Evolutionary conservation across 768 basidiomycete genomes (phyloP).

Genomic region (Plicaturopsis crispa): DNA sequence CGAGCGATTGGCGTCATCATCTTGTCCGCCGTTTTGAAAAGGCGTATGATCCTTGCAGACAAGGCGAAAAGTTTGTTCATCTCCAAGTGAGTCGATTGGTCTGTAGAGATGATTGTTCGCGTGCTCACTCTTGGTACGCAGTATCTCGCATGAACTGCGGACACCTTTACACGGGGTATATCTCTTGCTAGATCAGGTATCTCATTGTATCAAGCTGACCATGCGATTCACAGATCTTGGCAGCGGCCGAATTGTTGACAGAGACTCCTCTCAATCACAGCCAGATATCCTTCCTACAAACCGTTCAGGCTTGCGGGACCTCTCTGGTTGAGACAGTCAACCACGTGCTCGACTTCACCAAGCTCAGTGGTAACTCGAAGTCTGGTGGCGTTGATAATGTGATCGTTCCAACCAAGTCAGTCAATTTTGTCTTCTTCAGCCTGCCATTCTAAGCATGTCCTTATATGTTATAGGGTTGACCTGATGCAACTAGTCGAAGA

Average conservation of each 20-base stretch:
- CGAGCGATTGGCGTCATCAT: slow-evolving; percentile 95
- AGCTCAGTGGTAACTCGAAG: slow-evolving; percentile 81
- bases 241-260: slow-evolving; percentile 83
- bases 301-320: slow-evolving; percentile 92
- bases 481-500: slow-evolving; percentile 80
- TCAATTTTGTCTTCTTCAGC: slow-evolving; percentile 7
- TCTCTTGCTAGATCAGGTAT: slow-evolving; percentile 4
- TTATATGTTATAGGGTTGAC: slow-evolving; percentile 42
- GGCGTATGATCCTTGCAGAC: slow-evolving; percentile 89
- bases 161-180: slow-evolving; percentile 87
- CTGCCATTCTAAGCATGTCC: slow-evolving; percentile 1
- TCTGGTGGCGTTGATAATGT: slow-evolving; percentile 72
- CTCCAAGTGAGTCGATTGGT: slow-evolving; percentile 57
- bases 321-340: slow-evolving; percentile 95
- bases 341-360: slow-evolving; percentile 94
- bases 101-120: neutral
- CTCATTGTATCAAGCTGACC: slow-evolving; percentile 5
- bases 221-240: slow-evolving; percentile 55
- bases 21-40: slow-evolving; percentile 84
- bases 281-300: slow-evolving; percentile 83
- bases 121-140: slow-evolving; percentile 18
- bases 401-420: slow-evolving; percentile 60
- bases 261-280: slow-evolving; percentile 78
- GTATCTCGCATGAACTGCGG: slow-evolving; percentile 85
- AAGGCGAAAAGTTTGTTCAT: slow-evolving; percentile 92